Base-by-base conservation (phyloP, 208 protist genomes). In the Wallacemonas sp. region DNA sequence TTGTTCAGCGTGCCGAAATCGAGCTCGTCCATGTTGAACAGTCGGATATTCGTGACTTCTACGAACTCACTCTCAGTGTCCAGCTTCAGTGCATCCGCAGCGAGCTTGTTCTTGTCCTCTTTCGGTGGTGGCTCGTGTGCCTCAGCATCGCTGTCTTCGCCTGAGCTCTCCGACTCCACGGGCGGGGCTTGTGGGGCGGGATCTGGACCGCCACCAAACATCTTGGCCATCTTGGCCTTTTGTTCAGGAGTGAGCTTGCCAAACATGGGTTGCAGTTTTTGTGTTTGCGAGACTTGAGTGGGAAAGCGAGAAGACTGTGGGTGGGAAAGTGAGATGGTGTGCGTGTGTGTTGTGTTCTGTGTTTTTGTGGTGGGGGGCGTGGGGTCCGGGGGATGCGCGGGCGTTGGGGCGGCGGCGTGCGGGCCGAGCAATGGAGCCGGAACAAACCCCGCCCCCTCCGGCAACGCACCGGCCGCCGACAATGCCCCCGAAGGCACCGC, bases 11-110 rank as follows among this genome's bases (percentile, higher is more conserved):
- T 70, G 17, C 81, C 76, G 3, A 94, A 44, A 24, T 93, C 85
- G 0, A 97, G 27, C 38, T 96, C 91, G 27, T 92, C 83, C n/a
- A 97, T 76, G 0, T 81, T 74, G 74, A 96, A 96, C 0, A 96
- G 65, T 2, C 92, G 92, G 52, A 96, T 80, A 39, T 93, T 93
- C 12, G 74, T 79, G 12, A 96, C 87, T 41, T 96, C 88, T 23
- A 96, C 79, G 8, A 83, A 62, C 33, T 74, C 61, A 29, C 57
- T 78, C 21, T 83, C 73, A 2, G 77, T 80, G 52, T 90, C 75
- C 26, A 92, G 79, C 4, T 65, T 43, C 24, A 94, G 70, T n/a
- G 80, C 46, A 52, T 82, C 79, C 14, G 70, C 63, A n/a, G 70
- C 47, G 32, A 54, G 33, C 32, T 56, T 43, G 21, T 62, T 47